These are phyloP conservation scores for Fusarium zealandicum DNA, from an alignment of 2,329 filamentous ascomycete species.

Conservation along the genomic window DNA sequence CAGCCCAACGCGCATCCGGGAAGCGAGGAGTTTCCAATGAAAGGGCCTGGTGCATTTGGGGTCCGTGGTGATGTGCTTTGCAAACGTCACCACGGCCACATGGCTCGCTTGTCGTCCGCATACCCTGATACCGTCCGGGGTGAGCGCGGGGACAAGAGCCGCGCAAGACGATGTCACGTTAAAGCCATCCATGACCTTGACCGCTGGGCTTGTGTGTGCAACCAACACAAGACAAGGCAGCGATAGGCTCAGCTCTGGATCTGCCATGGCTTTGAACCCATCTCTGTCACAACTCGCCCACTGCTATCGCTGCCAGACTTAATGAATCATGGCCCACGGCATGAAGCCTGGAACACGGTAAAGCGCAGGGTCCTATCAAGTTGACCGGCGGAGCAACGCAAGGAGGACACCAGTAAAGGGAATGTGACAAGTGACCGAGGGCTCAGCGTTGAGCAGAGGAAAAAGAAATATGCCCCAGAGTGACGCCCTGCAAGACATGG, in stretches of 20 bases:
- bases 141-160: not conserved
- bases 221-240: not conserved
- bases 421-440: conserved; percentile 23
- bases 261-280: not conserved
- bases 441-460: conserved; percentile 5
- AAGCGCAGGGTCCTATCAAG: too few relatives aligned
- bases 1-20: conserved; percentile 8
- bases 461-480: conserved; percentile 20
- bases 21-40: not conserved
- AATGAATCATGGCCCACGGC: not conserved
- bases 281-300: conserved; percentile 8
- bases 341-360: too few relatives aligned
- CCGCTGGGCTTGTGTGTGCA: not conserved
- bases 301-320: conserved; percentile 4
- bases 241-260: not conserved
- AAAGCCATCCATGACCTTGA: not conserved
- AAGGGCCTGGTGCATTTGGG: not conserved
- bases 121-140: not conserved
- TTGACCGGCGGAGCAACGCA: not conserved
- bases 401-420: conserved; percentile 15
- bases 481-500: conserved; percentile 27
- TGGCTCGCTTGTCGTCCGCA: conserved; percentile 1
- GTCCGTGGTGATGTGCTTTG: not conserved
- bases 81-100: conserved; percentile 24
- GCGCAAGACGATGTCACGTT: conserved; percentile 4